These are phyloP conservation scores for Triticum monococcum DNA, from an alignment of 176 grass and related monocot genomes.

Conservation along the genomic window DNA sequence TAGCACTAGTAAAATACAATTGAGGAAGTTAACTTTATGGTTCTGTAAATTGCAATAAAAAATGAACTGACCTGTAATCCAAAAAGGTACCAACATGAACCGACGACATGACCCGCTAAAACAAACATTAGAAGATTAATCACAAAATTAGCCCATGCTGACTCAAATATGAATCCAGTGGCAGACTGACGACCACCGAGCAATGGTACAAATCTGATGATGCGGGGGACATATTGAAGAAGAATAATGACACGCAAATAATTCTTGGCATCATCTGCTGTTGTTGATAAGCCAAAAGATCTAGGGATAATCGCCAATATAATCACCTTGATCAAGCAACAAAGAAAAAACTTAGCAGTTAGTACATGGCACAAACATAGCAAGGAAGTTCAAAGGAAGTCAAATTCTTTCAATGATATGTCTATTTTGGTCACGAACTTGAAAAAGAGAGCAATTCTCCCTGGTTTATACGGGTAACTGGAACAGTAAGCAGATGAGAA, in stretches of 20 bases:
- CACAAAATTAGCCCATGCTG: slow-evolving; percentile 92
- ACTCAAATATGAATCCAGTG: slow-evolving; percentile 97
- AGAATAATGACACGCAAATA: slow-evolving; percentile 80
- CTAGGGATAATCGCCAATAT: slow-evolving; percentile 87
- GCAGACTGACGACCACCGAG: slow-evolving; percentile 78
- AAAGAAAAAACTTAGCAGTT: slow-evolving; percentile 27
- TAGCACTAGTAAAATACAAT: not conserved
- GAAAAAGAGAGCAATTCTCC: not conserved
- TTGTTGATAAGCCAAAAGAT: slow-evolving; percentile 70
- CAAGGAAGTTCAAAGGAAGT: not conserved
- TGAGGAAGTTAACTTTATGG: not conserved
- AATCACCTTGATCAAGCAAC: slow-evolving; percentile 70
- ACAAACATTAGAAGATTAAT: slow-evolving; percentile 99
- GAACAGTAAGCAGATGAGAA: not conserved
- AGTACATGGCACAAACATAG: slow-evolving; percentile 1
- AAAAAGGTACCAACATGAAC: slow-evolving; percentile 98
- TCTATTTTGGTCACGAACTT: not conserved
- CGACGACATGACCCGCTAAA: slow-evolving; percentile 92
- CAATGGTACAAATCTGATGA: slow-evolving; percentile 89
- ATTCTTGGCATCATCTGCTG: slow-evolving; percentile 91
- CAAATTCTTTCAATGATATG: slow-evolving; percentile 7
- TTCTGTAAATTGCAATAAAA: not conserved
- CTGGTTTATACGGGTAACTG: not conserved
- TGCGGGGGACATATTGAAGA: slow-evolving; percentile 91
- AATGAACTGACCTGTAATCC: slow-evolving; percentile 70